Conservation (phyloP, 2,329 filamentous ascomycete species). For the Sclerotinia minor region DNA sequence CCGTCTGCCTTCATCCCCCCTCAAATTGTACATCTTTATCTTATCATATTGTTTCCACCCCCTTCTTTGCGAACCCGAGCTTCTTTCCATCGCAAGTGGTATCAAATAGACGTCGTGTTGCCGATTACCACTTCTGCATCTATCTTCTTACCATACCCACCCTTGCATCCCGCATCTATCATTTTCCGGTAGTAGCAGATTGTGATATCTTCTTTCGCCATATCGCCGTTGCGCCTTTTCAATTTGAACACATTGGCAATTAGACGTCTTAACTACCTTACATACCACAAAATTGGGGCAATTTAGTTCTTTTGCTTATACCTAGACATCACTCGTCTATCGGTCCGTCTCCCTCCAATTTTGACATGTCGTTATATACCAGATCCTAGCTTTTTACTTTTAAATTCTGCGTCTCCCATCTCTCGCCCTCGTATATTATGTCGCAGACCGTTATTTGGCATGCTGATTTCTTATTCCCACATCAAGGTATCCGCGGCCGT, state of each 20-base stretch:
- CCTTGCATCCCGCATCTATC: too few species aligned
- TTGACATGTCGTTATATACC: too few species aligned
- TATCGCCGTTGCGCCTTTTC: too few species aligned
- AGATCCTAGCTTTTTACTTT: background rate
- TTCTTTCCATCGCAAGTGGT: too few species aligned
- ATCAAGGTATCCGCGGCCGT: background rate
- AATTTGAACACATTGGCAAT: too few species aligned
- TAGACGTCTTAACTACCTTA: background rate
- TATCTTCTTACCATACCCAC: background rate
- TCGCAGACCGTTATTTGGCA: background rate
- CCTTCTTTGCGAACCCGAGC: background rate
- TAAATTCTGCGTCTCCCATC: background rate
- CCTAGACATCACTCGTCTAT: too few species aligned
- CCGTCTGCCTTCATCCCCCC: background rate
- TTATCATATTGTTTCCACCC: background rate
- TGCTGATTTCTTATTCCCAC: background rate
- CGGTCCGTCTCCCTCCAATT: background rate
- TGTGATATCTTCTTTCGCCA: background rate
- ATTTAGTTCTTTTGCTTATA: background rate
- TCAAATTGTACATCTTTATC: background rate
- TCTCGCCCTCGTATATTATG: too few species aligned
- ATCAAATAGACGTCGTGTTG: background rate
- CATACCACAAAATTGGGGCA: background rate
- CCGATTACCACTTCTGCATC: background rate
- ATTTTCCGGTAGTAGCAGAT: too few species aligned